A percentile compares a stretch with the other conserved stretches of the same genome.
phyloP scores from a whole-genome alignment of 2,329 filamentous ascomycete genomes.

The Pseudodiploospora longispora region DNA sequence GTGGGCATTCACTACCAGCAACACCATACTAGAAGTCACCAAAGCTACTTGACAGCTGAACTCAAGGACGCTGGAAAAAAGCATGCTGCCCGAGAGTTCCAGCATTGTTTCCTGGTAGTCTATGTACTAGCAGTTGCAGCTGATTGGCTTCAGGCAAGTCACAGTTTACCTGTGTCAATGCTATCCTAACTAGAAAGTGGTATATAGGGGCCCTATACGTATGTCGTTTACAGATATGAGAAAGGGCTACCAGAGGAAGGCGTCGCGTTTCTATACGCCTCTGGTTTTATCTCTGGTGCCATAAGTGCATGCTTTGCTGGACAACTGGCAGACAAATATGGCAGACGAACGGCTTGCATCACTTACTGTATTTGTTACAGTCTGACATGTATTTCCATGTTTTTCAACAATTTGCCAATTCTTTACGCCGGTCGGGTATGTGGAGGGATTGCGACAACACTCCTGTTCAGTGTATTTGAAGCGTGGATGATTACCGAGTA shows the following conservation, averaged over 20 bases:
- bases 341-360: conserved; percentile 43
- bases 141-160: conserved; percentile 25
- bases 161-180: not conserved
- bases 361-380: conserved; percentile 45
- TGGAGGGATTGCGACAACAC: conserved; percentile 47
- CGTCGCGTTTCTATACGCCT: conserved; percentile 37
- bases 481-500: conserved; percentile 54
- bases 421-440: conserved; percentile 47
- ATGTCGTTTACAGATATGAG: conserved; percentile 44
- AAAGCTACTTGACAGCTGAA: not conserved
- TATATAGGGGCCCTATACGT: conserved; percentile 37
- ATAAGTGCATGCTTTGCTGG: conserved; percentile 34
- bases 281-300: conserved; percentile 41
- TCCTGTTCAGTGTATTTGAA: conserved; percentile 52
- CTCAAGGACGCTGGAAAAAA: not conserved
- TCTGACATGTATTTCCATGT: conserved; percentile 42
- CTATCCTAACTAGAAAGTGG: not conserved
- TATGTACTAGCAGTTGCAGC: conserved; percentile 24
- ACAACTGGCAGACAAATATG: conserved; percentile 33
- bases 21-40: conserved; percentile 6
- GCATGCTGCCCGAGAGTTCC: conserved; percentile 1
- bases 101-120: conserved; percentile 10
- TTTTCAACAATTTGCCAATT: conserved; percentile 31
- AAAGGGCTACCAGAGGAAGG: conserved; percentile 35
- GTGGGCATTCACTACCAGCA: conserved; percentile 16